Evolutionary conservation across 2,329 filamentous ascomycete genomes (phyloP), one percentile per base, ranked within the genome.

Genomic region (Metarhizium rileyi): DNA sequence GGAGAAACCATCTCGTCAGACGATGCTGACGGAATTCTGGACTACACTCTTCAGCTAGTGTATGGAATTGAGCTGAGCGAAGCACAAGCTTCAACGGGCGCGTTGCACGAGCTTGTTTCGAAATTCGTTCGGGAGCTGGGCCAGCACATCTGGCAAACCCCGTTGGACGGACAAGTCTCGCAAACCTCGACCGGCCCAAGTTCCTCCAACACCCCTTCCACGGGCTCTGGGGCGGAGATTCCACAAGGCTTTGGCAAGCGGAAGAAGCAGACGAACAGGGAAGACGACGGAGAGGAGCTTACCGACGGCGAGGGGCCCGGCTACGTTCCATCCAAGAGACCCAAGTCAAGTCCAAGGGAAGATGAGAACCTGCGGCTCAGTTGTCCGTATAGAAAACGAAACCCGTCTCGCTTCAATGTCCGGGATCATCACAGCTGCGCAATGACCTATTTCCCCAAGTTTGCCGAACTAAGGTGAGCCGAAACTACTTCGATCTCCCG

Each of bases 351-450:
- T 23, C 61, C 63, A 0, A 59, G 55, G 33, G 67, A 69, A 0
- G 67, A 70, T 1, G 67, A 68, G 46, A 68, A 66, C 41, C 56
- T 70, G 4, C 63, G 67, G 2, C 54, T 70, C 4, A 70, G 69
- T 47, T 74, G 71, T 49, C 71, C 71, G 1, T 74, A 67, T 38
- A 61, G 71, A 28, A 71, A 71, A 55, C 62, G 70, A 12, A 73
- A 74, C 40, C 69, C 71, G 1, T 61, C 63, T 30, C 65, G 70
- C 1, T 74, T 73, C 55, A 73, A 74, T 33, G 67, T 74, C 41
- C 63, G 71, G 4, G 70, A 73, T 41, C 66, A 73, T 35, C 66
- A 72, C 46, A 63, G 62, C 20, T 74, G 71, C 52, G 69, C 70
- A 16, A 69, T 69, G 62, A 70, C 65, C 0, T 69, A 68, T 28